Evolutionary conservation across 768 basidiomycete species (phyloP), one percentile per base, ranked within the genome.

Genomic region (Suillus brevipes): DNA sequence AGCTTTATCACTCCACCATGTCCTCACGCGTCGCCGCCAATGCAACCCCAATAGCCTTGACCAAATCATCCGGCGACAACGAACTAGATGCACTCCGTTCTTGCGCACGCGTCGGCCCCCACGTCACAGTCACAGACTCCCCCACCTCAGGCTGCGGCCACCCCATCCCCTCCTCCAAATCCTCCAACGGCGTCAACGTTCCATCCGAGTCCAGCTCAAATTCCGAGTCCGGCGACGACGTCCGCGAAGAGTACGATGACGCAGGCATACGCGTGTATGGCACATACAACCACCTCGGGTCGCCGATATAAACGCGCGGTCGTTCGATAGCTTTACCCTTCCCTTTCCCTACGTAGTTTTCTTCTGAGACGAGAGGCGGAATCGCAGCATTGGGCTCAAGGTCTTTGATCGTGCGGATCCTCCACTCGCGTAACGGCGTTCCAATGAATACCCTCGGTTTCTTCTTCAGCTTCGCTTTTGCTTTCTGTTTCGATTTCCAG

Each of bases 61-160:
- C 65, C 59, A 77, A 0, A 8, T 74, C 71, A 42, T 69, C 63
- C 6, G 70, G 42, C 28, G 74, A 69, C 28, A 77, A 43, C 5
- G 38, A 25, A n/a, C 45, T 63, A n/a, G 66, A 49, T 23, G 53
- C 49, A 3, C 64, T 36, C 13, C 37, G 42, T 45, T 50, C 65
- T 10, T 18, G 61, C 16, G 20, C 50, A 18, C 47, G 49, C 36
- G 49, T 61, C 3, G 73, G 68, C 34, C 42, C 69, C 76, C 75
- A 76, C 64, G 66, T 62, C 38, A 58, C 57, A 6, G 57, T 58
- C 9, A 40, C 74, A 76, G 42, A 47, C 57, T 77, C 76, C 4
- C 76, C 75, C 13, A 77, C 72, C n/a, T 63, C 76, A 0, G 75
- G 75, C 60, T 76, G 75, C 2, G 75, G 75, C 75, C 75, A 76